A percentile compares a stretch with the other conserved stretches of the same genome.
Conservation (phyloP, 345 rosid species). For the Sisymbrium altissimum region DNA sequence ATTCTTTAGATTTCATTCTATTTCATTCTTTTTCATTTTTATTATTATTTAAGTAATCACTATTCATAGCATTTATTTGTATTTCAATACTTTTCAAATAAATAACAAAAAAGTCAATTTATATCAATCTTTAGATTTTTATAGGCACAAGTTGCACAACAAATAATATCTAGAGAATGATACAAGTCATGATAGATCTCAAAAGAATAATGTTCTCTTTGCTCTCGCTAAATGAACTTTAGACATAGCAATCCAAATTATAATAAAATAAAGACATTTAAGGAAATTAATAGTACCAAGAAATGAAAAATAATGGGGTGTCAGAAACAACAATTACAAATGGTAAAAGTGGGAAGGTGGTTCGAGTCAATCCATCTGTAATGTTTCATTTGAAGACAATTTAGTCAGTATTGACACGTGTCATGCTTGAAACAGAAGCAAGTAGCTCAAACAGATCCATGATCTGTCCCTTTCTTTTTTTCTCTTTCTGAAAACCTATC, state of each 20-base stretch:
- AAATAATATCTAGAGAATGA: background rate
- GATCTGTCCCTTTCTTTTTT: background rate
- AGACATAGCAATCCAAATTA: background rate
- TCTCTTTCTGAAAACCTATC: background rate
- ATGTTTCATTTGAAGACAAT: background rate
- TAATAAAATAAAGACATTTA: background rate
- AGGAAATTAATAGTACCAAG: background rate
- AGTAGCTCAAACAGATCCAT: background rate
- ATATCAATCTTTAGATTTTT: background rate
- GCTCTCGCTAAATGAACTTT: background rate
- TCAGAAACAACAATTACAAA: background rate
- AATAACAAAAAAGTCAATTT: background rate
- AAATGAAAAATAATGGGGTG: background rate
- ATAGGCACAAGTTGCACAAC: conserved; percentile 6
- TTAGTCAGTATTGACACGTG: conserved; percentile 9
- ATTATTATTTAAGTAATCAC: no score
- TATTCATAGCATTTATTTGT: no score
- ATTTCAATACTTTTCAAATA: background rate
- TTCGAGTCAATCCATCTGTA: conserved; percentile 24
- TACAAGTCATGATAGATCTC: background rate
- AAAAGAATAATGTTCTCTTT: background rate
- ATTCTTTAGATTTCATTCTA: no score
- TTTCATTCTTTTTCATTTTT: no score
- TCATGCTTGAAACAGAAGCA: conserved; percentile 22
- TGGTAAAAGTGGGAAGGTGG: conserved; percentile 12